Evolutionary conservation across 805 yeast genomes (phyloP).

Genomic region (Starmerella floricola): DNA sequence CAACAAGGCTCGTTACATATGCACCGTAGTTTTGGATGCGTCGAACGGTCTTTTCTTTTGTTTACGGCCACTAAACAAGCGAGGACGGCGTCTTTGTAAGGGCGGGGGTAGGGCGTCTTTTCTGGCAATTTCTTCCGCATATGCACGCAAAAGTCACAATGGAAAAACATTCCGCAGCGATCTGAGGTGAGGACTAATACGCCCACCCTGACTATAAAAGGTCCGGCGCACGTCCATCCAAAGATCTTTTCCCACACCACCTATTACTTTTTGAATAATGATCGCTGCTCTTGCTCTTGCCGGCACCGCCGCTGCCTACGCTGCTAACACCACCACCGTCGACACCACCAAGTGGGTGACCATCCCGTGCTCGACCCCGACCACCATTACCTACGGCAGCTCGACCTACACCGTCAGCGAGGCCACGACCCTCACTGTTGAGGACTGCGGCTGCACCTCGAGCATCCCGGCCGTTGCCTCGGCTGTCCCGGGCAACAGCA

Average conservation of each 20-base stretch:
- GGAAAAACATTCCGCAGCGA: constrained; percentile 1
- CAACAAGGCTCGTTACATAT: too few species aligned
- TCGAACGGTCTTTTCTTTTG: too few species aligned
- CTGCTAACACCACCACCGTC: constrained; percentile 14
- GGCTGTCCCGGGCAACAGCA: constrained; percentile 8
- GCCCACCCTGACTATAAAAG: neutral
- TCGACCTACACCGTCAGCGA: constrained; percentile 16
- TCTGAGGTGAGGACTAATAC: neutral
- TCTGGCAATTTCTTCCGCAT: neutral
- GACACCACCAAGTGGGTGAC: constrained; percentile 14
- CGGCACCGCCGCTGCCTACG: constrained; percentile 15
- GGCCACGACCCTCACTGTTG: constrained; percentile 17
- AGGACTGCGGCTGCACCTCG: constrained; percentile 20
- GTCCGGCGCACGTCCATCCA: neutral
- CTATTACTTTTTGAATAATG: constrained; percentile 7
- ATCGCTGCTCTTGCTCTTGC: constrained; percentile 19
- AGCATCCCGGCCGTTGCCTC: constrained; percentile 1
- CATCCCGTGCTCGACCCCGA: constrained; percentile 17
- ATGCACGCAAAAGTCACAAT: neutral
- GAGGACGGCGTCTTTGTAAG: too few species aligned
- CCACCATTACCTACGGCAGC: constrained; percentile 17
- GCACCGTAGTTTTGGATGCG: too few species aligned
- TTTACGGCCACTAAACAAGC: too few species aligned
- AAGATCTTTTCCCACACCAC: neutral
- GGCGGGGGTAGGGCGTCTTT: too few species aligned